Base-by-base conservation (phyloP, 2,329 filamentous ascomycete species). In the Cladosporium oxysporum region DNA sequence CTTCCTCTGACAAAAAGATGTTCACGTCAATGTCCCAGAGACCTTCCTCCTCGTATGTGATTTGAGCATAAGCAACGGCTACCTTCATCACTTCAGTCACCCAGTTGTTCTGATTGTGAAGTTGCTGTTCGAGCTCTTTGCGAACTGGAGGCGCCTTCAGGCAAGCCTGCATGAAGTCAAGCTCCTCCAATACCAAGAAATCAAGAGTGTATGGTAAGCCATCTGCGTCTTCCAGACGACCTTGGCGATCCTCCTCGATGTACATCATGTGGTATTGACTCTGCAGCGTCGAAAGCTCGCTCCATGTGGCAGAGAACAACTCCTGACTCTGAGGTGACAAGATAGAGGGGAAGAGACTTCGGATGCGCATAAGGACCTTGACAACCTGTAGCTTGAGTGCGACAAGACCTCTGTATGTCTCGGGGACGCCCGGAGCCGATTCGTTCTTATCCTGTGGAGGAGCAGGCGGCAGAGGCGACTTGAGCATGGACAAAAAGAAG, bases 21-120 rank as follows among this genome's bases (percentile, higher is more conserved):
- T 96, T 98, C 71, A 96, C 91, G 77, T 99, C 95, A 69, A 97
- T 92, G 72, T 97, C 92, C 95, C 95, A 99, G 11, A 99, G 81
- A 8, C 91, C 92, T 79, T 97, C 92, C 75, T 98, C 95, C 77
- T 99, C 95, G 31, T 88, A 89, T 1, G 91, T 93, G 72, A 99
- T 96, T 70, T 94, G 92, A 14, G 93, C 90, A 78, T 96, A 98
- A 1, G 89, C 88, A 23, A 93, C 88, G 11, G 93, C 87, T 70
- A 97, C 85, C 76, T 90, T 91, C 87, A 97, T 91, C 23, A 97
- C 88, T 73, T 97, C 91, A 37, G 91, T 85, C 70, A 97, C 85
- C 94, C 94, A 98, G 8, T 88, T 87, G 59, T 84, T 81, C 79
- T 85, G 77, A 26, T 75, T 75, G 66, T 85, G 83, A 49, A 97